Base-by-base conservation (phyloP, 306 rosid species). In the Benincasa hispida region DNA sequence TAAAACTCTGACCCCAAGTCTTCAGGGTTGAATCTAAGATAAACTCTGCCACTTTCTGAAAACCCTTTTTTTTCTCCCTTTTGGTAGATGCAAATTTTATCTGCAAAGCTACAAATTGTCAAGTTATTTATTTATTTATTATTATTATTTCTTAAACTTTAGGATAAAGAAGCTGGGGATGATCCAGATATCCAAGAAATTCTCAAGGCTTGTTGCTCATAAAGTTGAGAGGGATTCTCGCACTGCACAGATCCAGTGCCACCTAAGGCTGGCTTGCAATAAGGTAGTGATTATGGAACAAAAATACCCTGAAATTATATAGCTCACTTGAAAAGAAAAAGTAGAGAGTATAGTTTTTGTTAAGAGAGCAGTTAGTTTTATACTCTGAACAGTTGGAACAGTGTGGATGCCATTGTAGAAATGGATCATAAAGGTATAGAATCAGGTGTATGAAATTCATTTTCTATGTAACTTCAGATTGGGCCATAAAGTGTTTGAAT, bases 141-240 rank as follows among this genome's bases (percentile, higher is more conserved):
- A 45, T 56, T 28, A 37, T 61, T 6, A 67, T 67, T 2, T 68
- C 60, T 51, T 74, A 13, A 83, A 53, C 54, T 61, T 63, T 76
- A 73, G 98, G 98, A 93, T 76, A 93, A 88, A 86, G 98, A 90
- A 86, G 98, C 98, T 24, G 92, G 98, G 76, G 97, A 91, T 84
- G 98, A 93, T 74, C 97, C 98, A 17, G 88, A 86, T 65, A 93
- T 93, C 37, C 86, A 90, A 82, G 96, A 91, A 50, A 82, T 93
- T 77, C 82, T 91, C 57, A 77, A 86, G 85, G 93, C 89, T 37
- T 89, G 93, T 82, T 89, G 97, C 80, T 63, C 61, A 6, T 62
- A 74, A 77, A 76, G 42, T 24, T 24, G 50, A 25, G 54, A 24
- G 9, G 42, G 39, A 76, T 76, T 42, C 57, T 24, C 75, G 25